Evolutionary conservation across 352 stramenopile genomes (phyloP), one percentile per base, ranked within the genome.

Genomic region (Phytophthora boehmeriae): DNA sequence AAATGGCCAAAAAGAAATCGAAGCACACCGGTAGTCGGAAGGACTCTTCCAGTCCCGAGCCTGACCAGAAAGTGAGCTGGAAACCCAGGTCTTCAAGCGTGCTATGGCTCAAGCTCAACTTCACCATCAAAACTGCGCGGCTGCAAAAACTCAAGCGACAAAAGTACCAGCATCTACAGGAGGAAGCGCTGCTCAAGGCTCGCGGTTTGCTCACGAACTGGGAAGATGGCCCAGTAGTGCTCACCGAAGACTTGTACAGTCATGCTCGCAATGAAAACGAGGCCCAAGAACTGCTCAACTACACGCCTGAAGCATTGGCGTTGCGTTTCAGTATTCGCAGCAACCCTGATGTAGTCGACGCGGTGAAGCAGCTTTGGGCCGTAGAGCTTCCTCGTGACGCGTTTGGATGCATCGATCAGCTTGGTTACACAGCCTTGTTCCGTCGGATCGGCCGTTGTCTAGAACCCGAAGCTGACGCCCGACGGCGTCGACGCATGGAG

Each of bases 141-240:
- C 48, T 92, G 20, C 83, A 88, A 58, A 64, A 75, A 2, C 68
- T 86, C 49, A 90, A 92, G 71, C 48, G 73, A 16, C 75, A 89
- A 32, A 90, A 92, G 68, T 90, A 89, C 51, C 80, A 90, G 42
- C 76, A 92, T 53, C 9, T 90, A 17, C 83, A 92, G 53, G 83
- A 90, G 27, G 76, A 92, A 38, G 76, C 80, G 6, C 35, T 92
- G 39, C 67, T 90, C 2, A 78, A 78, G 6, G 83, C 78, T 20
- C 69, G 77, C 17, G 83, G 76, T 0, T 48, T 92, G 49, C 77
- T 92, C 13, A 55, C 84, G 32, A 89, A 88, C 59, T 89, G 83
- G 77, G 79, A 89, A 46, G 75, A 90, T 52, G 71, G 74, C 4
- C 74, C 70, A 0, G 73, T 88, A 3, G n/a, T 89, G 34, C 64